Base-by-base conservation (phyloP, 139 green algal species). In the Diplosphaera chodatii region DNA sequence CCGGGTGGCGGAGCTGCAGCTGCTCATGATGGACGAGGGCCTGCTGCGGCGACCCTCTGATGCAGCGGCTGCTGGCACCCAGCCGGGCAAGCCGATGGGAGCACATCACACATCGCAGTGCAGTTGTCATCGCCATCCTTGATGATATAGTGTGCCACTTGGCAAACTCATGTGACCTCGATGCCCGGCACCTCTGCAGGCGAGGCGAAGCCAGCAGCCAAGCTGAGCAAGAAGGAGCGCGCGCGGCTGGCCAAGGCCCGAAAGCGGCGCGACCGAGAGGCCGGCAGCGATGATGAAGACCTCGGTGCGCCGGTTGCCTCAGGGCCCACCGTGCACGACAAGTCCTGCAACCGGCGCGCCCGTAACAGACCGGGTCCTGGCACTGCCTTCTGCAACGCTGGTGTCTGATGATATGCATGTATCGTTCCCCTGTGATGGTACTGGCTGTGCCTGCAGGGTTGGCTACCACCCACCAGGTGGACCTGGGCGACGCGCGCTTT, bases 21-120 rank as follows among this genome's bases (percentile, higher is more conserved):
- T 98, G 79, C 80, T 98, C 48, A 74, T 97, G 28, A 88, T 98
- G 90, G 92, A 98, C 41, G 93, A 97, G 56, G 71, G 34, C 1
- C 67, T 95, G 31, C 70, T 80, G 37, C 78, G 71, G 32, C 77
- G 64, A 2, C 81, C 77, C 21, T 66, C 55, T 0, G 70, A 28
- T 10, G 6, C 64, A 8, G 23, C 23, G 6, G 30, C 25, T 32
- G 28, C 25, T 22, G 30, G 27, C 37, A 21, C 37, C 10, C 8
- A 13, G 13, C 13, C 37, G 10, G 8, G 37, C 8, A 48, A 48
- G 37, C 37, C 13, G 10, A 48, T 48, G n/a, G n/a, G n/a, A n/a
- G n/a, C n/a, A n/a, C n/a, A n/a, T n/a, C n/a, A n/a, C n/a, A n/a
- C n/a, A n/a, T n/a, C n/a, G n/a, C n/a, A n/a, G n/a, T n/a, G 48